Evolutionary conservation across 2,329 filamentous ascomycete genomes (phyloP).

Genomic region (Rutstroemia sp.): DNA sequence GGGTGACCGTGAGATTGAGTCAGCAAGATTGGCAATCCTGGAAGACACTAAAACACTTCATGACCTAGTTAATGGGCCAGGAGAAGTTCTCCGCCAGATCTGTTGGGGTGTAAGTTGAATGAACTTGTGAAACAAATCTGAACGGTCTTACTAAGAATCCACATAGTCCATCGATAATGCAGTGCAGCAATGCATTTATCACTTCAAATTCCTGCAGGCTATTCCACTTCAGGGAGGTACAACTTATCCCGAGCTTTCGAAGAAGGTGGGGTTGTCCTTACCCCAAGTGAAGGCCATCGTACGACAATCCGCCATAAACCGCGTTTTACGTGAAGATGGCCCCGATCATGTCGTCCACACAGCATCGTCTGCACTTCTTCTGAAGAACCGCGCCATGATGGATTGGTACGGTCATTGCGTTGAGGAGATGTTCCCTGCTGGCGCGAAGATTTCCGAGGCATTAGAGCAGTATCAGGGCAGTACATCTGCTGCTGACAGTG

Average conservation of each 20-base stretch:
- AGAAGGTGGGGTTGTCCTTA: background rate
- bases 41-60: background rate
- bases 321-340: background rate
- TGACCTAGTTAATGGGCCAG: background rate
- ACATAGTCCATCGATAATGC: background rate
- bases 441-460: background rate
- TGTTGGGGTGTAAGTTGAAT: background rate
- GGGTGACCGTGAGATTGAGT: background rate
- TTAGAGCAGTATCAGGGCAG: background rate
- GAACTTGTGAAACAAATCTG: too few relatives aligned
- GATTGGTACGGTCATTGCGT: background rate
- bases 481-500: background rate
- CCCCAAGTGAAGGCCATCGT: background rate
- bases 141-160: background rate
- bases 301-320: background rate
- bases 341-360: slow-evolving; percentile 2
- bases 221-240: background rate
- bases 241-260: background rate
- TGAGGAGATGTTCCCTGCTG: slow-evolving; percentile 2
- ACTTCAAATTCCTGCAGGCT: background rate
- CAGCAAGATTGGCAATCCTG: background rate
- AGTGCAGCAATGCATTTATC: background rate
- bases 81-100: background rate
- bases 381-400: background rate
- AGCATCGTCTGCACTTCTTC: background rate